A percentile compares a stretch with the other conserved stretches of the same genome.
phyloP scores from a whole-genome alignment of 169 alveolate species.

The Plasmodium knowlesi region DNA sequence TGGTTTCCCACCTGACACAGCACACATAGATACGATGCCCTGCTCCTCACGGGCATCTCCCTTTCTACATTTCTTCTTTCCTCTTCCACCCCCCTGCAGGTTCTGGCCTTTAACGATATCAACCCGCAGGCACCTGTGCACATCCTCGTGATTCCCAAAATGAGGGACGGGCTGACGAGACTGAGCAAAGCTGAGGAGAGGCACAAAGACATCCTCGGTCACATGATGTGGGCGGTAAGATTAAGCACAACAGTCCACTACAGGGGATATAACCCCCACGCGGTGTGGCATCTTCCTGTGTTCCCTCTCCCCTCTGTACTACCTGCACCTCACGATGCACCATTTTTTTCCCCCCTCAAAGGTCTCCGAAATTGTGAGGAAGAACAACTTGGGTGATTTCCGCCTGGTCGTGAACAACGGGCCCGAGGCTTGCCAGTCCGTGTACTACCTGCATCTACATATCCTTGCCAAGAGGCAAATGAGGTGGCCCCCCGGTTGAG shows the following conservation, averaged over 20 bases:
- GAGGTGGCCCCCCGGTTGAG: conserved; percentile 92
- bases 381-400: conserved; percentile 89
- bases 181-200: conserved; percentile 89
- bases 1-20: not conserved
- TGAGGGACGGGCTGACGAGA: conserved; percentile 89
- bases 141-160: conserved; percentile 93
- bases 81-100: conserved; percentile 24
- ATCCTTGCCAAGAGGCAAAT: conserved; percentile 87
- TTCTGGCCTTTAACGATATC: conserved; percentile 93
- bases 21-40: not conserved
- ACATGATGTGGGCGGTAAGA: conserved; percentile 88
- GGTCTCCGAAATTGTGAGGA: conserved; percentile 89
- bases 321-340: not conserved
- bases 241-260: not conserved
- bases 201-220: conserved; percentile 91
- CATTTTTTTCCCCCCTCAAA: not conserved
- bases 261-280: not conserved
- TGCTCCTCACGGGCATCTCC: not conserved
- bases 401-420: conserved; percentile 95
- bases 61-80: not conserved
- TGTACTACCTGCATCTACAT: conserved; percentile 92
- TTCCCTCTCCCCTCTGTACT: not conserved
- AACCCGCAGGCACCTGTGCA: conserved; percentile 95
- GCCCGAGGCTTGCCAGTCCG: conserved; percentile 91
- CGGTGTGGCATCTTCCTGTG: not conserved